Base-by-base conservation (phyloP, 140 eudicot genomes). In the Ambrosia hybrid region DNA sequence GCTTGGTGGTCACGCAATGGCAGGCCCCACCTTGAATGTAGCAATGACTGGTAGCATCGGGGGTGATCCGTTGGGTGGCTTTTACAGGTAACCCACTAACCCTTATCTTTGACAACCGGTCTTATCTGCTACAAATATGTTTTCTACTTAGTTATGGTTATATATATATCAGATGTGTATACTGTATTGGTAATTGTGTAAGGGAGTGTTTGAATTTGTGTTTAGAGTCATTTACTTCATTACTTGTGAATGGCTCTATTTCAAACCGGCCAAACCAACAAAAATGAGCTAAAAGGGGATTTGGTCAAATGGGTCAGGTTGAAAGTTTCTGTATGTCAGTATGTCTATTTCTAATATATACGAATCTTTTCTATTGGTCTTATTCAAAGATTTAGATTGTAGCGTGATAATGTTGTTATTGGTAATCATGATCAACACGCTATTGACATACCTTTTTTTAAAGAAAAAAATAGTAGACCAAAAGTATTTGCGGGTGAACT, bases 1-100 rank as follows among this genome's bases (percentile, higher is more conserved):
- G 85, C 99, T 94, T 74, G 98, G 98, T 36, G 88, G 82, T 71
- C 95, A 81, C 51, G 71, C 89, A 10, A 83, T 77, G 63, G 88
- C 84, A 5, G 97, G 96, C 3, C 88, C 91, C 56, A 60, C 85
- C 2, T 75, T 94, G 43, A 94, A 85, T 80, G 91, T 94, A 37
- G 91, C 91, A 65, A 87, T 94, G 96, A 87, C 94, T 14, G 99
- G 99, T 71, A 94, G 99, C 78, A 85, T 94, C 5, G 99, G 99
- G 2, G 79, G 97, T 72, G 99, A 94, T 71, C 97, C 99, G 9
- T 79, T 94, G 57, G 99, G 99, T 73, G 97, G 97, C 37, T 94
- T 94, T 67, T 94, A 90, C 85, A 81, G 96, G 99, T 94, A 78
- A 65, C n/a, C n/a, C n/a, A n/a, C n/a, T n/a, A n/a, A n/a, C 26